A percentile compares a stretch with the other conserved stretches of the same genome.
phyloP scores from a whole-genome alignment of 352 stramenopile species.

The Phytophthora tubulina region DNA sequence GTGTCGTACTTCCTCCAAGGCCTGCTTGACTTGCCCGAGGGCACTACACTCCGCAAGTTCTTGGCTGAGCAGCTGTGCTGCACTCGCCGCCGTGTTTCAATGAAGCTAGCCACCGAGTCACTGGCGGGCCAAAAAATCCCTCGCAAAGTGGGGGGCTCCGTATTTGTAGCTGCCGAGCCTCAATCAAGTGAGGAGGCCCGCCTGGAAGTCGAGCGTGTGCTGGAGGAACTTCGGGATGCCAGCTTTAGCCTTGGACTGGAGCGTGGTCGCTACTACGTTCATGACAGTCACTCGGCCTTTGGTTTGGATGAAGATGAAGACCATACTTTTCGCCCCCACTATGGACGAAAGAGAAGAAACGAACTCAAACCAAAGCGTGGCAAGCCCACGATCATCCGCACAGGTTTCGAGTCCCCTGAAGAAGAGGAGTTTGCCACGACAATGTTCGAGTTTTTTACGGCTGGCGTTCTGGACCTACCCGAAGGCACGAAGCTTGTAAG shows the following conservation, averaged over 20 bases:
- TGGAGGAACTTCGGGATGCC: constrained; percentile 47
- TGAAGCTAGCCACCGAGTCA: constrained; percentile 76
- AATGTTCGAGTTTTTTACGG: constrained; percentile 74
- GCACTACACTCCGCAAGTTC: constrained; percentile 76
- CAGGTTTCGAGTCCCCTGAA: constrained; percentile 72
- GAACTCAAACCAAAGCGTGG: constrained; percentile 38
- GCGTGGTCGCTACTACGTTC: constrained; percentile 15
- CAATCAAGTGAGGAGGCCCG: constrained; percentile 41
- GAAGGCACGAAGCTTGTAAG: constrained; percentile 64
- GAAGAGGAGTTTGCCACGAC: constrained; percentile 69
- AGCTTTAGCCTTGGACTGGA: constrained; percentile 44
- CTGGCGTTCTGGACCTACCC: constrained; percentile 59
- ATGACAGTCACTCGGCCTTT: constrained; percentile 1
- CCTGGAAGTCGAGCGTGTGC: constrained; percentile 42
- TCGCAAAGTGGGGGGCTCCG: constrained; percentile 68
- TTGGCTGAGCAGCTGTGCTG: constrained; percentile 73
- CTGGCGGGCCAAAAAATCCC: constrained; percentile 71
- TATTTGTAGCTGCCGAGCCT: constrained; percentile 60
- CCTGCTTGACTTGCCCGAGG: constrained; percentile 56
- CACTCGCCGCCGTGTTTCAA: constrained; percentile 71
- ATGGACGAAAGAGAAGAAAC: too few species aligned
- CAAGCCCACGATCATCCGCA: constrained; percentile 77
- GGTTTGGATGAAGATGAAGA: constrained; percentile 21
- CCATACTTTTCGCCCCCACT: not conserved
- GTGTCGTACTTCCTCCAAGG: constrained; percentile 76